Evolutionary conservation across 176 grass and related monocot species (phyloP), one percentile per base, ranked within the genome.

Genomic region (Cymbopogon citratus): DNA sequence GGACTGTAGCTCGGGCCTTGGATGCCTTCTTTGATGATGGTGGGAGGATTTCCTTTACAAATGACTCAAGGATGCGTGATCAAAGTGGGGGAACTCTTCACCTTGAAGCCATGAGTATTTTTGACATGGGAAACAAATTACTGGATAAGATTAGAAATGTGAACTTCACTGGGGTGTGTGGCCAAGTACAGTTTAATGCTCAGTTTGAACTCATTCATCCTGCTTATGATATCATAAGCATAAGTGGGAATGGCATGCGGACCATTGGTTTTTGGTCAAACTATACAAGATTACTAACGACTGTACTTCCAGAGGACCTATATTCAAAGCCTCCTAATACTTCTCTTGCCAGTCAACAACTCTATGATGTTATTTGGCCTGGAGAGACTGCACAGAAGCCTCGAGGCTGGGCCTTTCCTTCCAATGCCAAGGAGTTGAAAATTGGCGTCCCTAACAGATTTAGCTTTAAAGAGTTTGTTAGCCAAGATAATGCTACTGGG

Each of bases 231-330:
- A 81, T 98, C 79, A 91, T 95, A 81, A 98, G 86, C 29, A 48
- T 98, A 15, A 83, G 91, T 24, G 95, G 95, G 73, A 98, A 86
- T 38, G 95, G 95, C 21, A 78, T 81, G 63, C 89, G 88, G 4
- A 95, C 71, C 8, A 71, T 98, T 57, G 95, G 95, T 81, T 98
- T 80, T 84, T 98, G 95, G 95, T 95, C 95, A 43, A 98, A 98
- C 67, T 93, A 89, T 93, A 93, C 95, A 56, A 80, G 87, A 11
- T 44, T 85, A 40, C 52, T 98, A 21, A 89, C 95, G 0, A 86
- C 86, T 23, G 31, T 88, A 36, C 88, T 71, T 16, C 95, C 95
- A 46, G 95, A 98, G 83, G 87, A 84, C 15, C 66, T 87, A 43
- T 98, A 98, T 49, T 85, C 77, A 26, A 91, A 98, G 46, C 88